These are phyloP conservation scores for Stemphylium vesicarium DNA, from an alignment of 2,329 filamentous ascomycete species.

Conservation along the genomic window DNA sequence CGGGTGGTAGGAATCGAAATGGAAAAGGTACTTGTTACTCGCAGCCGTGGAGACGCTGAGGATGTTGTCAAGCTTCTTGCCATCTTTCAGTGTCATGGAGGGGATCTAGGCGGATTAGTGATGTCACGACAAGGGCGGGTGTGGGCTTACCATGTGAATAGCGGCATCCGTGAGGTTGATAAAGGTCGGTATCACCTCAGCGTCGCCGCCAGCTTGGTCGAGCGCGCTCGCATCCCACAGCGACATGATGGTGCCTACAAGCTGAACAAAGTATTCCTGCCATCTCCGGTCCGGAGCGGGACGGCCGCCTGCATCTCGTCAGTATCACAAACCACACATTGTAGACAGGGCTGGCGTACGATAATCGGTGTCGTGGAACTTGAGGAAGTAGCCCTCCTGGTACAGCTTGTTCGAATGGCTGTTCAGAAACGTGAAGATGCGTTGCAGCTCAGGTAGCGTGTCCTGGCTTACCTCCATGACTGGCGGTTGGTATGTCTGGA, in stretches of 20 bases:
- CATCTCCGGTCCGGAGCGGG: constrained; percentile 86
- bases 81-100: constrained; percentile 83
- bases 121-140: neutral
- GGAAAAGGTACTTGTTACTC: constrained; percentile 91
- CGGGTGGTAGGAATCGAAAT: constrained; percentile 94
- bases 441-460: constrained; percentile 89
- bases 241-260: constrained; percentile 92
- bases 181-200: constrained; percentile 86
- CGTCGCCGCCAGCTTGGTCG: constrained; percentile 83
- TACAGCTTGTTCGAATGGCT: constrained; percentile 96
- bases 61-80: constrained; percentile 89
- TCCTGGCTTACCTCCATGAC: constrained; percentile 85
- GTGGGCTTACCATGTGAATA: constrained; percentile 84
- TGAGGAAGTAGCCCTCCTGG: constrained; percentile 96
- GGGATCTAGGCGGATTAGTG: constrained; percentile 54
- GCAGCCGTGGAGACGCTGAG: constrained; percentile 95
- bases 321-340: constrained; percentile 23
- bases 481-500: constrained; percentile 83
- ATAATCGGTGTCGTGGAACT: constrained; percentile 91
- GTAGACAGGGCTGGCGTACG: constrained; percentile 63
- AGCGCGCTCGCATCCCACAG: constrained; percentile 94
- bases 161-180: constrained; percentile 97
- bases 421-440: constrained; percentile 92
- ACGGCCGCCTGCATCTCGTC: constrained; percentile 71
- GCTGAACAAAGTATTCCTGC: constrained; percentile 96